Evolutionary conservation across 371 early-diverging fungal species (phyloP).

Genomic region (Aphelidium insulamus): DNA sequence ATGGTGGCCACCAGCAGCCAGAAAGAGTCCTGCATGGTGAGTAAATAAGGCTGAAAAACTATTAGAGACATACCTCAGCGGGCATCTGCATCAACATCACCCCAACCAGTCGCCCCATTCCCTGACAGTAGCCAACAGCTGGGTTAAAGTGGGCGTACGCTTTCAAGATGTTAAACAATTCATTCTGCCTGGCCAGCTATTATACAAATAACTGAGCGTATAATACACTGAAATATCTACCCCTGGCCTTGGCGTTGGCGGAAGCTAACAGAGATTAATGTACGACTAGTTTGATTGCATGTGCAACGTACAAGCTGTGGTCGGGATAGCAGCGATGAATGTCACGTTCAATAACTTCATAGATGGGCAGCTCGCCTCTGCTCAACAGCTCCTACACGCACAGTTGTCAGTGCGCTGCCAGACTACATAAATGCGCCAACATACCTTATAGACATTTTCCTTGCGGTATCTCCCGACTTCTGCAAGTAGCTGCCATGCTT

Average conservation of each 20-base stretch:
- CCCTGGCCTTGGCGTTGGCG: slow-evolving; percentile 39
- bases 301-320: slow-evolving; percentile 20
- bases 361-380: slow-evolving; percentile 20
- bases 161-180: slow-evolving; percentile 42
- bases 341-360: slow-evolving; percentile 73
- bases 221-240: no score
- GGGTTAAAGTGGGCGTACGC: slow-evolving; percentile 78
- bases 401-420: neutral
- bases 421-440: slow-evolving; percentile 6
- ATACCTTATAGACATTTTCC: slow-evolving; percentile 22
- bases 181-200: slow-evolving; percentile 15
- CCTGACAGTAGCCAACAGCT: slow-evolving; percentile 84
- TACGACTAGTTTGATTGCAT: neutral
- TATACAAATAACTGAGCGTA: slow-evolving; percentile 2
- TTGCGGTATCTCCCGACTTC: slow-evolving; percentile 19
- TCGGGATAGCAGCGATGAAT: slow-evolving; percentile 73
- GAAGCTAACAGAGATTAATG: slow-evolving; percentile 9
- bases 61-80: slow-evolving; percentile 23
- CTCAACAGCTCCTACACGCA: slow-evolving; percentile 8
- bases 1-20: slow-evolving; percentile 66
- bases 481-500: slow-evolving; percentile 46
- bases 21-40: slow-evolving; percentile 37
- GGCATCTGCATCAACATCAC: slow-evolving; percentile 71
- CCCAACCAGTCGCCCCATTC: slow-evolving; percentile 82
- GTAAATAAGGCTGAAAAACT: neutral